Percentiles rank a stretch among this genome's conserved stretches.
Evolutionary conservation across 1,139 yeast species (phyloP).

Genomic region (Ogataea hybrid): DNA sequence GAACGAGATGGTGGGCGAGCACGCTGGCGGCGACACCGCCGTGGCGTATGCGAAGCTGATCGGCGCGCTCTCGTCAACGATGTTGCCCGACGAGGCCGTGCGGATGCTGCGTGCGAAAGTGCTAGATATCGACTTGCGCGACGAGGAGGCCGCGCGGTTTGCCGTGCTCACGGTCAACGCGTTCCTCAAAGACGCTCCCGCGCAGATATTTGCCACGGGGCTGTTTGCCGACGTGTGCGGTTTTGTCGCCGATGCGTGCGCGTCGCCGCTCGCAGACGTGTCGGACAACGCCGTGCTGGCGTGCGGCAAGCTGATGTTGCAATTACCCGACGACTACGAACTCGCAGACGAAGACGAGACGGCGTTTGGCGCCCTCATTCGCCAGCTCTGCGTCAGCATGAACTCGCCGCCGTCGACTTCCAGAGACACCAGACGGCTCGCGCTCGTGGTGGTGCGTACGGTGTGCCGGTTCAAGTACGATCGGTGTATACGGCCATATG

Average conservation of each 20-base stretch:
- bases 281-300: conserved; percentile 83
- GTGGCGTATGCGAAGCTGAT: conserved; percentile 75
- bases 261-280: conserved; percentile 50
- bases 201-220: conserved; percentile 53
- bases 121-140: conserved; percentile 38
- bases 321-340: conserved; percentile 44
- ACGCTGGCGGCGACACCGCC: conserved; percentile 45
- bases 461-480: conserved; percentile 61
- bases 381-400: conserved; percentile 49
- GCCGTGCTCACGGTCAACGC: conserved; percentile 75
- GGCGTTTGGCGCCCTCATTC: conserved; percentile 30
- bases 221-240: conserved; percentile 46
- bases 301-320: conserved; percentile 72
- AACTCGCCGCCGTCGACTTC: conserved; percentile 59
- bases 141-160: conserved; percentile 50
- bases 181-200: conserved; percentile 73
- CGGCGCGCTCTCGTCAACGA: conserved; percentile 71
- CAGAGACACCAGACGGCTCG: conserved; percentile 75
- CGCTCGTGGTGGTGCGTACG: conserved; percentile 76
- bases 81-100: conserved; percentile 63
- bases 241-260: conserved; percentile 47
- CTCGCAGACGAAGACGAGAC: conserved; percentile 34
- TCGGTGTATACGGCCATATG: conserved; percentile 46
- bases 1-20: conserved; percentile 52
- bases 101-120: conserved; percentile 61